phyloP scores from a whole-genome alignment of 1,139 yeast genomes.

The Blastobotrys elegans region DNA sequence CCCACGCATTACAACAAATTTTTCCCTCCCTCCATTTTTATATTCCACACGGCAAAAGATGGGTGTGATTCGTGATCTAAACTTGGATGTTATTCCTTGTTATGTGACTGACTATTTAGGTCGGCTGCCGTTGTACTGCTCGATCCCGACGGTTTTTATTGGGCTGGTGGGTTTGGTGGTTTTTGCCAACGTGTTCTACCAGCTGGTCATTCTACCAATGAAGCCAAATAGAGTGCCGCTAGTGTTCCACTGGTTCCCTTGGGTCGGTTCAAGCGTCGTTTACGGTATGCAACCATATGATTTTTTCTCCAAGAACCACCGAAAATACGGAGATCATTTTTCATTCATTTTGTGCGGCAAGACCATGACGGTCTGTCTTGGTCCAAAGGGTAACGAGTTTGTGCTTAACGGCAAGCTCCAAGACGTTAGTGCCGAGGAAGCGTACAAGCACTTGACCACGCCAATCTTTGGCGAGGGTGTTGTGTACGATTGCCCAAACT shows the following conservation, averaged over 20 bases:
- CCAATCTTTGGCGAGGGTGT: constrained; percentile 98
- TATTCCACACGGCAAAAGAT: constrained; percentile 1
- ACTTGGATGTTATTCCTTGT: constrained; percentile 4
- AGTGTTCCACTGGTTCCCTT: constrained; percentile 90
- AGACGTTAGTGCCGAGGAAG: constrained; percentile 94
- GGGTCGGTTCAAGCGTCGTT: constrained; percentile 86
- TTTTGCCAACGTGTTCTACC: constrained; percentile 62
- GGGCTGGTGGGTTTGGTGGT: constrained; percentile 36
- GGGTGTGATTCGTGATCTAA: constrained; percentile 14
- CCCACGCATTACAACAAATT: no score
- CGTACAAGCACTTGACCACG: constrained; percentile 90
- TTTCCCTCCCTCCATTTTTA: no score
- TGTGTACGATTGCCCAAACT: constrained; percentile 92
- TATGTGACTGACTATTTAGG: constrained; percentile 11
- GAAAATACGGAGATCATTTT: constrained; percentile 86
- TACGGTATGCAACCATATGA: constrained; percentile 93
- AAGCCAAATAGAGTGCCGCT: constrained; percentile 63
- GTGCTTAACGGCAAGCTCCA: constrained; percentile 84
- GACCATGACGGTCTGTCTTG: constrained; percentile 91
- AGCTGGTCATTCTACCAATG: constrained; percentile 55
- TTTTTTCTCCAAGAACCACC: constrained; percentile 73
- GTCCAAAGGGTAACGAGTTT: constrained; percentile 97
- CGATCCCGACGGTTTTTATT: constrained; percentile 26
- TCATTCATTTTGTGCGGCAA: constrained; percentile 85
- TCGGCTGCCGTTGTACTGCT: constrained; percentile 25